Base-by-base conservation (phyloP, 805 yeast genomes). In the Sungouiella thailandica region DNA sequence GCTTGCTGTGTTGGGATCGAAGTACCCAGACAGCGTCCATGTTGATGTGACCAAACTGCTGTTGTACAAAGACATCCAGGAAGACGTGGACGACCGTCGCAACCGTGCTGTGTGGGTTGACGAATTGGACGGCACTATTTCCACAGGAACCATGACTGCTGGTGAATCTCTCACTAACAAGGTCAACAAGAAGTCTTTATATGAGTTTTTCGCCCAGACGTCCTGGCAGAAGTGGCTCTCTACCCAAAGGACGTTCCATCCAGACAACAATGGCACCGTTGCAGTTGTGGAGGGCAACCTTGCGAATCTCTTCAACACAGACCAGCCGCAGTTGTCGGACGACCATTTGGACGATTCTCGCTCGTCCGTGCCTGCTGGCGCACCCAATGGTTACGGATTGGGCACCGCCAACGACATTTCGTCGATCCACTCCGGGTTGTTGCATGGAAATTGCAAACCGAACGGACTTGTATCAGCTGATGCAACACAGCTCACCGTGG, bases 361-460 rank as follows among this genome's bases (percentile, higher is more conserved):
- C 26, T 18, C 29, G 19, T 8, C 14, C 19, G n/a, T 13, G 8
- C 7, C 32, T 5, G 12, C 23, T 23, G 37, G 43, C 18, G n/a
- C n/a, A n/a, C n/a, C n/a, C n/a, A n/a, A n/a, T n/a, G 47, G 46
- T 8, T 25, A 55, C 26, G 72, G 72, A 1, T 43, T 65, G 25
- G 72, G 72, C 9, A 60, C 53, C n/a, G 59, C 62, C 9, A 57
- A 58, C 24, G 72, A 65, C 37, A 65, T 65, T 15, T 50, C 60
- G 5, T 62, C 69, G 4, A 65, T 65, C 28, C 66, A 64, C 35
- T 60, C 68, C 2, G 70, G 62, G 6, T 26, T 53, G 15, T 35
- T 44, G 25, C 34, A 34, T 16, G 43, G 46, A 16, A 40, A 39
- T 28, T 28, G 27, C 7, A 25, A 26, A 15, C 17, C 24, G 2